Evolutionary conservation across 176 grass and related monocot species (phyloP).

Genomic region (Dendrocalamus sinicus): DNA sequence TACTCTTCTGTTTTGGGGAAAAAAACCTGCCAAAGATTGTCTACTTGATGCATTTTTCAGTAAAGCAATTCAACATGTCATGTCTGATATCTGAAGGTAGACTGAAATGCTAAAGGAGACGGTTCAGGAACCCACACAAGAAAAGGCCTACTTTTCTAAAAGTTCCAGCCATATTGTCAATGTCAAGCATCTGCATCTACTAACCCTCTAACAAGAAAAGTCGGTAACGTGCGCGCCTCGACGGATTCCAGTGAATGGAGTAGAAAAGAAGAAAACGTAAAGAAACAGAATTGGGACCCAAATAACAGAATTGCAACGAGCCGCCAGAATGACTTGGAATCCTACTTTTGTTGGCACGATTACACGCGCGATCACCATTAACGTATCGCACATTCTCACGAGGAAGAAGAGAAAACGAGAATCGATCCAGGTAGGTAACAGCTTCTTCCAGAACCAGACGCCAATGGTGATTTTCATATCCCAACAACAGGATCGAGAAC

Average conservation of each 20-base stretch:
- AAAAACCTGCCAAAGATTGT: neutral
- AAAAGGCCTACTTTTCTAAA: neutral
- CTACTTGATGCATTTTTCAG: neutral
- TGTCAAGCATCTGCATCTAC: neutral
- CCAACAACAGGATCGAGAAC: neutral
- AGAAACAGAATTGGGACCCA: neutral
- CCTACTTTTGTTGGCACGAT: neutral
- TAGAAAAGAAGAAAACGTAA: neutral
- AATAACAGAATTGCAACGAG: neutral
- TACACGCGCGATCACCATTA: neutral
- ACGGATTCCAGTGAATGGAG: neutral
- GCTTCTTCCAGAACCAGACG: neutral
- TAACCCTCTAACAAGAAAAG: neutral
- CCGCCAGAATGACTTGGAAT: neutral
- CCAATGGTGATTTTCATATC: neutral
- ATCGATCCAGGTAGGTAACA: neutral
- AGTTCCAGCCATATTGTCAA: neutral
- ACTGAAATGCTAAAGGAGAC: neutral
- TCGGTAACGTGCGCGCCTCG: neutral
- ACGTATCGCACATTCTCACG: neutral
- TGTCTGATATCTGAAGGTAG: neutral
- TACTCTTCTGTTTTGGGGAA: no score
- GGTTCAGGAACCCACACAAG: neutral
- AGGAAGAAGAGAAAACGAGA: neutral
- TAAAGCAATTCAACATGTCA: neutral